Conservation (phyloP, 768 basidiomycete species). For the Pulveroboletus ravenelii region DNA sequence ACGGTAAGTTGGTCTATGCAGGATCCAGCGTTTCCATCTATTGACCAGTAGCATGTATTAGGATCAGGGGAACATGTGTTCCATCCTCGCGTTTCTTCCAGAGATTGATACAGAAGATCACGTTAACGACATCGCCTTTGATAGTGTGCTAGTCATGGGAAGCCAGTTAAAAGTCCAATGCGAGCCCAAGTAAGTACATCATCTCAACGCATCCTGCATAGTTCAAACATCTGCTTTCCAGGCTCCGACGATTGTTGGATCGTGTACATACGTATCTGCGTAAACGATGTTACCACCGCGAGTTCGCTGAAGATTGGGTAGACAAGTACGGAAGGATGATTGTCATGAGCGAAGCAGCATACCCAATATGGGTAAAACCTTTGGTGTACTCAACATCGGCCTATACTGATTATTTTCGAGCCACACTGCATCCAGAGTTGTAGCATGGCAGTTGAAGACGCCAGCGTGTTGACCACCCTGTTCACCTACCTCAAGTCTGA, state of each 20-base stretch:
- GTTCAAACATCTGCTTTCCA: constrained; percentile 18
- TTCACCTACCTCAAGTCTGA: constrained; percentile 42
- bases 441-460: constrained; percentile 34
- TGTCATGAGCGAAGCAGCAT: constrained; percentile 57
- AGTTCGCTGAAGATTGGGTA: constrained; percentile 46
- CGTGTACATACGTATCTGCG: constrained; percentile 35
- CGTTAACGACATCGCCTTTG: constrained; percentile 22
- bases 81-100: constrained; percentile 38
- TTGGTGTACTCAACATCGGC: neutral
- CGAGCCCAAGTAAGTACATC: constrained; percentile 35
- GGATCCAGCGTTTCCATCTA: neutral
- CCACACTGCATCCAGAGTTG: constrained; percentile 42
- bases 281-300: constrained; percentile 34
- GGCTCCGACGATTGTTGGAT: constrained; percentile 37
- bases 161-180: constrained; percentile 33
- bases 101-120: constrained; percentile 34
- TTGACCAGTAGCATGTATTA: constrained; percentile 1
- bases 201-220: neutral
- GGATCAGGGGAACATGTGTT: constrained; percentile 38
- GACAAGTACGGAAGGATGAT: constrained; percentile 49
- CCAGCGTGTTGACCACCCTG: constrained; percentile 30
- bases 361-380: constrained; percentile 47
- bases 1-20: constrained; percentile 17
- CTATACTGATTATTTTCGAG: constrained; percentile 27
- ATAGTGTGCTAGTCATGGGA: constrained; percentile 29